Conservation (phyloP, 768 basidiomycete species). For the Suillus hirtellus region DNA sequence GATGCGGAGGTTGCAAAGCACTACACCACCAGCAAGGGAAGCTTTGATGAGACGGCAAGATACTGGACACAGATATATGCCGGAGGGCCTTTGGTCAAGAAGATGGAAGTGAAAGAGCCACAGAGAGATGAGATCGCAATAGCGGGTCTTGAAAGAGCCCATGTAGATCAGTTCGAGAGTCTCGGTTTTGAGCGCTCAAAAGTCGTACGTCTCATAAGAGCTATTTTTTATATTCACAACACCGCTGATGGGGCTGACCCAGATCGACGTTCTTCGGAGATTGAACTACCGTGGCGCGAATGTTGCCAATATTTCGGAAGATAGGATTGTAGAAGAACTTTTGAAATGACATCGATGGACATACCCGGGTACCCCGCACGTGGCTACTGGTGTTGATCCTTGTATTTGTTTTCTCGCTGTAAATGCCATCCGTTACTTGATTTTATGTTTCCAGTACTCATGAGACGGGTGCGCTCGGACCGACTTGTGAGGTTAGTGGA, state of each 20-base stretch:
- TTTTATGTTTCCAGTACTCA: conserved; percentile 11
- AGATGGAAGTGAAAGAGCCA: conserved; percentile 29
- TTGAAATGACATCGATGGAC: conserved; percentile 49
- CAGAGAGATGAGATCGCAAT: conserved; percentile 53
- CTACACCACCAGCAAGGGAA: conserved; percentile 82
- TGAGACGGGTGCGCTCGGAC: conserved; percentile 16
- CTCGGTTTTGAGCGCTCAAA: conserved; percentile 82
- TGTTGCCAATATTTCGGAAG: conserved; percentile 76
- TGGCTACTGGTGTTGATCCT: conserved; percentile 21
- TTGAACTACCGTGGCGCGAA: conserved; percentile 88
- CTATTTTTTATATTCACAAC: conserved; percentile 4
- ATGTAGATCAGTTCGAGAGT: conserved; percentile 81
- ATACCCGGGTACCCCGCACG: conserved; percentile 26
- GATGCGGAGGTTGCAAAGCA: conserved; percentile 99
- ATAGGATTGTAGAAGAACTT: conserved; percentile 84
- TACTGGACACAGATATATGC: conserved; percentile 97
- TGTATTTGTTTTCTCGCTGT: conserved; percentile 23
- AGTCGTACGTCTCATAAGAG: conserved; percentile 62
- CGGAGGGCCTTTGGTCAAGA: conserved; percentile 59
- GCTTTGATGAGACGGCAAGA: conserved; percentile 89
- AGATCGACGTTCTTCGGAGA: conserved; percentile 88
- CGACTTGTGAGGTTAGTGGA: conserved; percentile 5
- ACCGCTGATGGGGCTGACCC: conserved; percentile 8
- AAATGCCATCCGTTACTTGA: conserved; percentile 20
- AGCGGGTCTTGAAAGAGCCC: conserved; percentile 80